Conservation (phyloP, 805 yeast species). For the Diddensiella caesifluorescens region DNA sequence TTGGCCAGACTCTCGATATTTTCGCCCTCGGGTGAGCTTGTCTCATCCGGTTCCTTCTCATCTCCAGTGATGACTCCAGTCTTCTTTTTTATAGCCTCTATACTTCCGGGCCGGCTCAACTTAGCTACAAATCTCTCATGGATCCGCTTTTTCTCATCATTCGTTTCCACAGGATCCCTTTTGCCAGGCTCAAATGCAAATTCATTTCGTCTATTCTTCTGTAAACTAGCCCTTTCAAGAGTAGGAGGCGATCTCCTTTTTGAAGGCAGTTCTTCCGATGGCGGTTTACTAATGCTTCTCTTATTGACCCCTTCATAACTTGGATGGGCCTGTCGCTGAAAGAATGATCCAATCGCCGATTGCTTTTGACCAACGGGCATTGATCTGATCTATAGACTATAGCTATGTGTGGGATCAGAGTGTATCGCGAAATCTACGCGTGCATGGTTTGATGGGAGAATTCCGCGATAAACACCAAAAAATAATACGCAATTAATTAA, state of each 20-base stretch:
- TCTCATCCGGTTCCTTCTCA: neutral
- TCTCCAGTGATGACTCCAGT: neutral
- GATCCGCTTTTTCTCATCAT: neutral
- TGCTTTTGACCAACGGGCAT: too few relatives aligned
- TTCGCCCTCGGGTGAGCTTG: neutral
- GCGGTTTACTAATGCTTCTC: neutral
- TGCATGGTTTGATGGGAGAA: too few relatives aligned
- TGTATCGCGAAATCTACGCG: too few relatives aligned
- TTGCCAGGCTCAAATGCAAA: neutral
- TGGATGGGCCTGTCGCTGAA: neutral
- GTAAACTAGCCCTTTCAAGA: neutral
- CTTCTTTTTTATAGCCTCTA: slow-evolving; percentile 7
- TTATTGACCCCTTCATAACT: neutral
- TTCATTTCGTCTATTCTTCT: neutral
- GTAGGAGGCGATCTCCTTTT: neutral
- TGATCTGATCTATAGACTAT: too few relatives aligned
- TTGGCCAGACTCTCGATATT: neutral
- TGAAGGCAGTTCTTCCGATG: neutral
- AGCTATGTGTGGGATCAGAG: too few relatives aligned
- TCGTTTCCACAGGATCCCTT: neutral
- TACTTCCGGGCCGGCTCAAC: slow-evolving; percentile 14
- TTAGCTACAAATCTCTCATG: slow-evolving; percentile 10
- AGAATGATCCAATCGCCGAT: neutral
- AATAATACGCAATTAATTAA: too few relatives aligned
- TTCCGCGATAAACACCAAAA: too few relatives aligned